Percentiles rank a stretch among this genome's conserved stretches.
Evolutionary conservation across 768 basidiomycete species (phyloP).

Genomic region (Boletellus emodensis): DNA sequence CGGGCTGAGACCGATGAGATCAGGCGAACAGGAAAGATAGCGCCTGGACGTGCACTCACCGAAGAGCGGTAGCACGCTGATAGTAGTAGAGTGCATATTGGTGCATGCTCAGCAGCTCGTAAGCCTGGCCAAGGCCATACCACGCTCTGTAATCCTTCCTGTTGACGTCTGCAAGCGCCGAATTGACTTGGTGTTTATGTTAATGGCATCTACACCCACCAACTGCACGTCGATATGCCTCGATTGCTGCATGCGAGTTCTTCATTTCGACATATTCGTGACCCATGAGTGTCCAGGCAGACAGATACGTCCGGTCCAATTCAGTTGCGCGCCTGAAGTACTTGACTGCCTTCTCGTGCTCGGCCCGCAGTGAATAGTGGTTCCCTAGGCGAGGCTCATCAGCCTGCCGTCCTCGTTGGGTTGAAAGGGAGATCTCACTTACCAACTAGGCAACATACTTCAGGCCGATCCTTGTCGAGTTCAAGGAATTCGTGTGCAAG

Average conservation of each 20-base stretch:
- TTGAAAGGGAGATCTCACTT: conserved; percentile 21
- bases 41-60: conserved; percentile 42
- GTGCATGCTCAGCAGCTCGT: conserved; percentile 95
- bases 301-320: conserved; percentile 89
- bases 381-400: conserved; percentile 59
- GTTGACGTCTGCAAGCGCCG: conserved; percentile 70
- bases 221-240: conserved; percentile 93
- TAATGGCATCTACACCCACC: conserved; percentile 49
- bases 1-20: conserved; percentile 49
- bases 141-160: conserved; percentile 96
- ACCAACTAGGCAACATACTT: conserved; percentile 96
- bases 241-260: conserved; percentile 98
- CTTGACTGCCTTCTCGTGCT: conserved; percentile 94
- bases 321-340: conserved; percentile 95
- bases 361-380: conserved; percentile 88
- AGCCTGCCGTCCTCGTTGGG: neutral
- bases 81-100: conserved; percentile 96
- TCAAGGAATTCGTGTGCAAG: conserved; percentile 89
- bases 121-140: conserved; percentile 98
- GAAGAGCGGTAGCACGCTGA: conserved; percentile 88
- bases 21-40: neutral
- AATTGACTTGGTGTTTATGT: neutral
- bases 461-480: conserved; percentile 89
- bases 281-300: conserved; percentile 99
- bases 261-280: conserved; percentile 99